Percentiles rank a stretch among this genome's conserved stretches.
phyloP scores from a whole-genome alignment of 208 protist species.

The Acanthamoeba triangularis region DNA sequence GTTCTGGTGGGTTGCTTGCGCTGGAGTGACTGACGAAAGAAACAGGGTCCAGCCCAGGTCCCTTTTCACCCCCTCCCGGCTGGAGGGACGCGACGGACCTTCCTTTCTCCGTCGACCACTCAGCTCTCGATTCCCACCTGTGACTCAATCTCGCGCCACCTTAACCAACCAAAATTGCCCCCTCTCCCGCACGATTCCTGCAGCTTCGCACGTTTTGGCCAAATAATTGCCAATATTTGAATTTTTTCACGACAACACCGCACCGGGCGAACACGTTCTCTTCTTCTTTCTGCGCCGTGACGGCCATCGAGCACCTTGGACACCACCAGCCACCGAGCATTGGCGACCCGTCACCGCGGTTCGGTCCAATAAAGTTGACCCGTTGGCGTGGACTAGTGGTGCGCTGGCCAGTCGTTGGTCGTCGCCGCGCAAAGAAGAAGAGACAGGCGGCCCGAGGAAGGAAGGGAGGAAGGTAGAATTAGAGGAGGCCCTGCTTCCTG shows the following conservation, averaged over 20 bases:
- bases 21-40: not conserved
- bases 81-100: conserved; percentile 10
- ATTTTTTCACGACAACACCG: not conserved
- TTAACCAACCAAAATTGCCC: not conserved
- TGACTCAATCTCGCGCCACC: not conserved
- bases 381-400: no score
- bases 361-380: no score
- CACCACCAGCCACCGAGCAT: no score
- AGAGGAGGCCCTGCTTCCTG: conserved; percentile 90
- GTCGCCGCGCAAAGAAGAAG: no score
- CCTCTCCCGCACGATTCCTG: not conserved
- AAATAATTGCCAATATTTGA: not conserved
- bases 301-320: no score
- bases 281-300: no score
- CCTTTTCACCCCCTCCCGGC: not conserved
- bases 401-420: no score
- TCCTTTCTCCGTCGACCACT: conserved; percentile 33
- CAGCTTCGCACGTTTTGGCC: not conserved
- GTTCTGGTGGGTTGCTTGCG: not conserved
- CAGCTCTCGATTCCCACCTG: not conserved
- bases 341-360: no score
- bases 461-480: not conserved
- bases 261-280: no score
- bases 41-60: not conserved
- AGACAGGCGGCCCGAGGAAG: no score